A percentile compares a stretch with the other conserved stretches of the same genome.
Evolutionary conservation across 2,329 filamentous ascomycete species (phyloP).

Genomic region (Chaetomiaceae sp.): DNA sequence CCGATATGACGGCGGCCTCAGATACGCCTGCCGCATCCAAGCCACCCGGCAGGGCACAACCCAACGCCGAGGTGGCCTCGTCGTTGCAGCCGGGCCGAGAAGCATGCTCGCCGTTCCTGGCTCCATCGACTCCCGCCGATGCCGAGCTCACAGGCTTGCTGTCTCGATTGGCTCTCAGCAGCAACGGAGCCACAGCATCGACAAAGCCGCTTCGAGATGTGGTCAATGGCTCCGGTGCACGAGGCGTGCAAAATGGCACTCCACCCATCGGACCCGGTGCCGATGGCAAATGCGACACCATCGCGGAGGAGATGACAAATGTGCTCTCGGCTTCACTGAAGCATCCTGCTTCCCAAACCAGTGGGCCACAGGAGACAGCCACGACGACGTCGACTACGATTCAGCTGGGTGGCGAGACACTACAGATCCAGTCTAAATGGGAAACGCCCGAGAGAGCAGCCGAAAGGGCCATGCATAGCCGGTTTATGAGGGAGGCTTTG

Average conservation of each 20-base stretch:
- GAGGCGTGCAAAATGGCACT: neutral
- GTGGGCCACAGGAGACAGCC: constrained; percentile 18
- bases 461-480: constrained; percentile 41
- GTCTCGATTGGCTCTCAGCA: constrained; percentile 7
- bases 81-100: too few relatives aligned
- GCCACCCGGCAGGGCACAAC: constrained; percentile 6
- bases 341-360: constrained; percentile 21
- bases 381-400: constrained; percentile 3
- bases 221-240: neutral
- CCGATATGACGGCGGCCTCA: constrained; percentile 9
- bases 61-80: too few relatives aligned
- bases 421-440: constrained; percentile 11
- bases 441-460: constrained; percentile 24
- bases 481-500: constrained; percentile 80
- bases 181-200: neutral
- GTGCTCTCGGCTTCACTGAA: constrained; percentile 15
- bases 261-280: neutral
- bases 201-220: neutral
- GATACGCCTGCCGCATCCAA: constrained; percentile 7
- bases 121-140: neutral
- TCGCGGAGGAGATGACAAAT: constrained; percentile 11
- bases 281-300: neutral
- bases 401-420: constrained; percentile 9
- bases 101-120: neutral
- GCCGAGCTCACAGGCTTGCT: constrained; percentile 6